These are phyloP conservation scores for Drechmeria coniospora DNA, from an alignment of 2,329 filamentous ascomycete genomes.

Conservation along the genomic window DNA sequence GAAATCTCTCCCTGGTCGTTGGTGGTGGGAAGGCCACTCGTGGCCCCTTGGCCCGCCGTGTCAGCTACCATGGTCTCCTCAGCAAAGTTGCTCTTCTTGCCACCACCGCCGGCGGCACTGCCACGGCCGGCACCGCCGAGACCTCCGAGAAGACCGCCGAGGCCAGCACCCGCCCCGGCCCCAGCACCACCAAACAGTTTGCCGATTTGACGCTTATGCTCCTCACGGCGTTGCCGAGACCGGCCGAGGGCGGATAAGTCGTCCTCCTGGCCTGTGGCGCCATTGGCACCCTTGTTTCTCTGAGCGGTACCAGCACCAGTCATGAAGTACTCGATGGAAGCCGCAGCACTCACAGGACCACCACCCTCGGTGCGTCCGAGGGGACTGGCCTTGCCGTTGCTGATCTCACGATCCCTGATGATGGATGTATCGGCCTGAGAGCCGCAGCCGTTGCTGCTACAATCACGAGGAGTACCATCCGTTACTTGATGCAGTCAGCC, in stretches of 20 bases:
- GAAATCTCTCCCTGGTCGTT: slow-evolving; percentile 43
- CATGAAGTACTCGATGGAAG: slow-evolving; percentile 47
- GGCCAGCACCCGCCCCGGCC: slow-evolving; percentile 2
- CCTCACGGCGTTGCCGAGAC: slow-evolving; percentile 7
- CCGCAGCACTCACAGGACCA: slow-evolving; percentile 40
- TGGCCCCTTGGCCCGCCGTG: slow-evolving; percentile 36
- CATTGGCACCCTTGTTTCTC: slow-evolving; percentile 21
- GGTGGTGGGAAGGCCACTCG: slow-evolving; percentile 41
- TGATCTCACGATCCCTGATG: slow-evolving; percentile 46
- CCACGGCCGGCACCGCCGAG: slow-evolving; percentile 3
- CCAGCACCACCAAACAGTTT: slow-evolving; percentile 14
- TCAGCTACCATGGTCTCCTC: slow-evolving; percentile 37
- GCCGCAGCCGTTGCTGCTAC: slow-evolving; percentile 41
- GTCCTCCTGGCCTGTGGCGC: slow-evolving; percentile 27
- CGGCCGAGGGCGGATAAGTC: slow-evolving; percentile 17
- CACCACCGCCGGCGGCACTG: slow-evolving; percentile 11
- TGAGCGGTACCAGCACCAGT: slow-evolving; percentile 21
- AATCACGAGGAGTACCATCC: no score
- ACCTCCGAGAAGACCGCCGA: slow-evolving; percentile 4
- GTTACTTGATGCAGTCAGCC: no score
- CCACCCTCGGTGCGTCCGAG: slow-evolving; percentile 49
- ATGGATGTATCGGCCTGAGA: slow-evolving; percentile 57
- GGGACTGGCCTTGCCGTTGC: slow-evolving; percentile 33
- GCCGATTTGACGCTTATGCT: slow-evolving; percentile 14
- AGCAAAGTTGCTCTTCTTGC: slow-evolving; percentile 23